Base-by-base conservation (phyloP, 768 basidiomycete genomes). In the Mycena venus region DNA sequence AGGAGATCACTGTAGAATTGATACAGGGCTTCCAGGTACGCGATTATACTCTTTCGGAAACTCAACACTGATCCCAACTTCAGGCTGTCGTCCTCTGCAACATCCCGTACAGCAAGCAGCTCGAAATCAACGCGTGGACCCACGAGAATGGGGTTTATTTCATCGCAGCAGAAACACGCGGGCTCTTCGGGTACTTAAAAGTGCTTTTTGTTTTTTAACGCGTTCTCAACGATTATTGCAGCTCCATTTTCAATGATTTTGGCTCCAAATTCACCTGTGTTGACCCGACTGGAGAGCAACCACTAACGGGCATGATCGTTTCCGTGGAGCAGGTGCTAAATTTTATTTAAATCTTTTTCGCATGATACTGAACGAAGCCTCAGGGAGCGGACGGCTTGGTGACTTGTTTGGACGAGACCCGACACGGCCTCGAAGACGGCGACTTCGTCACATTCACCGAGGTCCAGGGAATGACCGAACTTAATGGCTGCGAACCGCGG, bases 361-460 rank as follows among this genome's bases (percentile, higher is more conserved):
- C 17, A 14, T 68, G 19, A 55, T 12, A 62, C 42, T 25, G 31
- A 51, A 66, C 21, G 25, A 23, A 23, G 53, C 15, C 27, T 31
- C 25, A 98, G 96, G 94, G 92, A 73, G 86, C 89, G 55, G 96
- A 98, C 64, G 97, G 94, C n/a, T 84, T 99, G 25, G 98, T 99
- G 9, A 98, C 98, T 14, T 98, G 97, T 82, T 86, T 99, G 72
- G 98, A 99, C 77, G 98, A 99, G 86, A 94, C 98, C 14, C 91
- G 98, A 72, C 98, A 99, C 82, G 98, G 98, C 23, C 90, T 99
- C n/a, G 97, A 99, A 82, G 98, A 99, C 82, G 98, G 98, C 19
- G 96, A 99, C 81, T 99, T 93, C 79, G 97, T 99, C 27, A 97
- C 98, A 6, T 99, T 99, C 86, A 90, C 91, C 21, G 98, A 99